Evolutionary conservation across 148 eudicot genomes (phyloP), one percentile per base, ranked within the genome.

Genomic region (Linanthus parryae): DNA sequence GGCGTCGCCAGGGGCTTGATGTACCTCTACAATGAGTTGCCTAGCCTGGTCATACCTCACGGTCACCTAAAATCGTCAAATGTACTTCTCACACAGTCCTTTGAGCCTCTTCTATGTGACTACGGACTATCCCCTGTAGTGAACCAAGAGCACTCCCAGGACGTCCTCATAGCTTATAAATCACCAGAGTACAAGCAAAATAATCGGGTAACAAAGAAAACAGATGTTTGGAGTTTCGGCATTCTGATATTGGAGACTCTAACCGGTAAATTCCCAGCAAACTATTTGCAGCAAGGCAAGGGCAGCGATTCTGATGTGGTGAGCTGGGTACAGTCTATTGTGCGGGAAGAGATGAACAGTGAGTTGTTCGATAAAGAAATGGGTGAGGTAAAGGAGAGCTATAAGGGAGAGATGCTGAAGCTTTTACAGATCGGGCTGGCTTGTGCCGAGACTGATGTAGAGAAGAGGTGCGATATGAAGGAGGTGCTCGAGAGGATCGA

Each of bases 31-130:
- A 73, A 69, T 39, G 84, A 79, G 69, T 80, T 92, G 31, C 76
- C 90, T 0, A 41, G 70, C 64, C 50, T 84, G 50, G 61, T 78
- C 0, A 66, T 78, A 23, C 88, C 96, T 1, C 96, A 92, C 31
- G 96, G 96, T 0, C 96, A 92, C 71, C 83, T 88, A 1, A 92
- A 92, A 52, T 92, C 96, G 43, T 84, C 96, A 15, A 92, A 92
- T 43, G 84, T 92, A 3, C 75, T 92, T 18, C 70, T 92, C 3
- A 63, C 60, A 26, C 57, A 40, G 1, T 37, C 65, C n/a, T 64
- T 13, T 12, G 76, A 82, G 20, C 85, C 99, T 1, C 27, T 75
- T 16, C 61, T 92, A 35, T 56, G 69, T 0, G 99, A 87, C 59
- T 92, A 87, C 16, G 96, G 72, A 1, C 57, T 92, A 4, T 54